Percentiles rank a stretch among this genome's conserved stretches.
These are phyloP conservation scores for Alectoria sarmentosa DNA, from an alignment of 495 filamentous ascomycete species.

Conservation along the genomic window DNA sequence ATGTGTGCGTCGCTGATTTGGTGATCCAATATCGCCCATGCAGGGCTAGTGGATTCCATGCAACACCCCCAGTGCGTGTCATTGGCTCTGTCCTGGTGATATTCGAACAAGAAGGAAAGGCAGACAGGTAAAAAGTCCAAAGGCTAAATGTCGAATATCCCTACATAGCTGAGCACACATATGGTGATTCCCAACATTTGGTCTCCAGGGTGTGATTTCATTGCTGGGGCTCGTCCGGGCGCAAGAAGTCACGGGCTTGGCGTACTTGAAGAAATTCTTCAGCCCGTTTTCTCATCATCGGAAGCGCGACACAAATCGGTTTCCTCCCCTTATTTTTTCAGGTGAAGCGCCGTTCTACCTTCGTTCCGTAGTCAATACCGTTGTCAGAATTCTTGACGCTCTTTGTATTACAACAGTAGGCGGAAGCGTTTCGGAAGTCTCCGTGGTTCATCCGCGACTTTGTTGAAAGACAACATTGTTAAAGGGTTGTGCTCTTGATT, in stretches of 20 bases:
- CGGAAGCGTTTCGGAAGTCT: not conserved
- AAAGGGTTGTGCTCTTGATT: too few relatives aligned
- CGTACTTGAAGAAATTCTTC: not conserved
- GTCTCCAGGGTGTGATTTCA: too few relatives aligned
- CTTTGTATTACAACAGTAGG: not conserved
- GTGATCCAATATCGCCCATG: too few relatives aligned
- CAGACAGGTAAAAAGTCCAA: too few relatives aligned
- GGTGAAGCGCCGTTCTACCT: not conserved
- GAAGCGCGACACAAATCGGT: not conserved
- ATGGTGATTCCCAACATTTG: too few relatives aligned
- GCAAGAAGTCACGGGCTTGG: not conserved
- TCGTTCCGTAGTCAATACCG: not conserved
- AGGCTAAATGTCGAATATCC: not conserved
- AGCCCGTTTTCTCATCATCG: not conserved
- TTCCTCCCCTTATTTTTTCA: not conserved
- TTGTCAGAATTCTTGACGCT: not conserved
- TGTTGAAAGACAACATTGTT: not conserved
- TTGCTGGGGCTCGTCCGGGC: too few relatives aligned
- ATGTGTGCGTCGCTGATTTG: conserved; percentile 7
- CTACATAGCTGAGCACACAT: too few relatives aligned
- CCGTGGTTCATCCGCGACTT: not conserved
- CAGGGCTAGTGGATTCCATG: too few relatives aligned
- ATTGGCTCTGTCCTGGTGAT: too few relatives aligned
- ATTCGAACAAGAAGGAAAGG: not conserved
- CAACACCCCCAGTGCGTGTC: not conserved